Evolutionary conservation across 129 eudicot species (phyloP).

Genomic region (Flaveria brownii): DNA sequence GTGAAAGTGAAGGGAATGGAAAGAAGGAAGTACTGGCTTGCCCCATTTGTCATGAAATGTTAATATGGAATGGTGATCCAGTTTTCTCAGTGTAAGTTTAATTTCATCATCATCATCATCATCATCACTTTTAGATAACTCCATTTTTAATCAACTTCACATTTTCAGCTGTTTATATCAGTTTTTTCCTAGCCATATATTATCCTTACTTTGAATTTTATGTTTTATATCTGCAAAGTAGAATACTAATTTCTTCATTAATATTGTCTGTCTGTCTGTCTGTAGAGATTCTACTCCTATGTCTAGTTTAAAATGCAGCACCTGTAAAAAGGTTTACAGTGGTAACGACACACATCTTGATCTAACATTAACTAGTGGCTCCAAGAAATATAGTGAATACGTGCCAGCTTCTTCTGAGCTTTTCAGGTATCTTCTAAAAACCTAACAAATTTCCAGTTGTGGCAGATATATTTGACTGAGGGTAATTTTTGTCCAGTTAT

Average conservation of each 20-base stretch:
- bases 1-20: conserved; percentile 31
- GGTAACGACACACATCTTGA: conserved; percentile 70
- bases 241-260: conserved; percentile 11
- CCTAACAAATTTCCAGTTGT: neutral
- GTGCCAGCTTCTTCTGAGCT: conserved; percentile 78
- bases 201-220: neutral
- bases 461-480: too few species aligned
- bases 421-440: conserved; percentile 55
- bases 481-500: too few species aligned
- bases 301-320: conserved; percentile 53
- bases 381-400: conserved; percentile 63
- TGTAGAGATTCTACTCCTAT: conserved; percentile 54
- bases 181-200: too few species aligned
- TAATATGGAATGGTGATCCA: conserved; percentile 54
- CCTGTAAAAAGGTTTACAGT: conserved; percentile 64
- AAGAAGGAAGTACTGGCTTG: conserved; percentile 57
- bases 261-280: conserved; percentile 3
- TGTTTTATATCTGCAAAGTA: neutral
- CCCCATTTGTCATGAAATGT: conserved; percentile 69
- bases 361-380: conserved; percentile 65
- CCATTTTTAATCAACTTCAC: neutral
- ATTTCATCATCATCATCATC: neutral
- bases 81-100: conserved; percentile 57
- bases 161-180: too few species aligned
- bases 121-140: neutral